Conservation (phyloP, 2,329 filamentous ascomycete genomes). For the Didymella lethalis region DNA sequence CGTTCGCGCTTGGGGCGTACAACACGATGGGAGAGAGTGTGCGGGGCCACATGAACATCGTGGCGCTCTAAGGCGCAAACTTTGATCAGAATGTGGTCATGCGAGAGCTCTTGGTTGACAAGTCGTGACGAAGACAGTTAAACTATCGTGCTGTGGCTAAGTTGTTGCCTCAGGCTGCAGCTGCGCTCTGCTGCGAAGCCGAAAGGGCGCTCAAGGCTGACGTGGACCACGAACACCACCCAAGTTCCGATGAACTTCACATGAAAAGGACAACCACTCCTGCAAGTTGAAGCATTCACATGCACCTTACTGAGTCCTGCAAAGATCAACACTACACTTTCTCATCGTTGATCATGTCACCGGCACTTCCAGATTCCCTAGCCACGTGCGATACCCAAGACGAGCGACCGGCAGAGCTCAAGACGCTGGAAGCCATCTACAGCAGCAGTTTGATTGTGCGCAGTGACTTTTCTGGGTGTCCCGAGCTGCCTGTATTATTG, state of each 20-base stretch:
- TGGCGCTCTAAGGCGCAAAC: constrained; percentile 8
- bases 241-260: background rate
- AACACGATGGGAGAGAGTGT: constrained; percentile 4
- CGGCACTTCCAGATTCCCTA: background rate
- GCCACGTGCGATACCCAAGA: background rate
- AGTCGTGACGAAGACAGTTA: background rate
- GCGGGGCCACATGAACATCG: constrained; percentile 2
- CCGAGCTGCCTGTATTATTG: background rate
- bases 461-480: background rate
- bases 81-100: background rate
- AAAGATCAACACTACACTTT: background rate
- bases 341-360: background rate
- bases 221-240: background rate
- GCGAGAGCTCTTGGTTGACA: background rate
- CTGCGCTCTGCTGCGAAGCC: background rate
- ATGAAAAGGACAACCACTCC: background rate
- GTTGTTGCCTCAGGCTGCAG: background rate
- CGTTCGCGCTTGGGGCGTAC: constrained; percentile 9
- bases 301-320: too few relatives aligned
- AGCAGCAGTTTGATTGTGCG: background rate
- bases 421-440: constrained; percentile 7
- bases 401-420: constrained; percentile 5
- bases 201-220: background rate
- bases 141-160: too few relatives aligned
- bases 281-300: background rate